phyloP scores from a whole-genome alignment of 2,329 filamentous ascomycete species.

The Lasiodiplodia sp. region DNA sequence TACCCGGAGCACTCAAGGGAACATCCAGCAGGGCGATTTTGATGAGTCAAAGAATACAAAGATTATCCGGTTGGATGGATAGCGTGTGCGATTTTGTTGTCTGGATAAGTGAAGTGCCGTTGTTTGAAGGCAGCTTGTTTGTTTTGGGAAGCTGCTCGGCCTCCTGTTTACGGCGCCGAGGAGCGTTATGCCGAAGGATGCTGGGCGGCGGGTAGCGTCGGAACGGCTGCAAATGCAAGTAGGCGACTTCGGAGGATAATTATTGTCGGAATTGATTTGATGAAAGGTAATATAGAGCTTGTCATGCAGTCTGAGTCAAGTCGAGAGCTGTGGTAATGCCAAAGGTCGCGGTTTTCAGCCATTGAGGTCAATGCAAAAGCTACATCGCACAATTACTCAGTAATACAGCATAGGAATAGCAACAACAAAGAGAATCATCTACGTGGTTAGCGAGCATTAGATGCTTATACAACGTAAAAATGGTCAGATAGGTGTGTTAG shows the following conservation, averaged over 20 bases:
- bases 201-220: background rate
- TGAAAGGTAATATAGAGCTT: background rate
- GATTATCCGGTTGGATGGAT: background rate
- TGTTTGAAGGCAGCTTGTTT: background rate
- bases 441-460: too few species aligned
- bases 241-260: background rate
- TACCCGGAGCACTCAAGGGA: too few species aligned
- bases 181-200: background rate
- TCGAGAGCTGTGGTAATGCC: background rate
- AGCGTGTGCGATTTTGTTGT: background rate
- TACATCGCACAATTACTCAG: too few species aligned
- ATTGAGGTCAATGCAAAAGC: too few species aligned
- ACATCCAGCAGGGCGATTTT: background rate
- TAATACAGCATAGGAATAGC: too few species aligned
- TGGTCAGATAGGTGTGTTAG: too few species aligned
- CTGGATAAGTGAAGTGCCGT: background rate
- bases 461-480: too few species aligned
- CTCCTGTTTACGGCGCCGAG: background rate
- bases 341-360: too few species aligned
- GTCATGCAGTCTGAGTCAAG: background rate
- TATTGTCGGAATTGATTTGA: background rate
- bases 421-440: too few species aligned
- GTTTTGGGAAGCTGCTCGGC: background rate
- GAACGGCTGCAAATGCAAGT: background rate
- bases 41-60: background rate